Conservation (phyloP, 257 asterid species). For the Penstemon davidsonii region DNA sequence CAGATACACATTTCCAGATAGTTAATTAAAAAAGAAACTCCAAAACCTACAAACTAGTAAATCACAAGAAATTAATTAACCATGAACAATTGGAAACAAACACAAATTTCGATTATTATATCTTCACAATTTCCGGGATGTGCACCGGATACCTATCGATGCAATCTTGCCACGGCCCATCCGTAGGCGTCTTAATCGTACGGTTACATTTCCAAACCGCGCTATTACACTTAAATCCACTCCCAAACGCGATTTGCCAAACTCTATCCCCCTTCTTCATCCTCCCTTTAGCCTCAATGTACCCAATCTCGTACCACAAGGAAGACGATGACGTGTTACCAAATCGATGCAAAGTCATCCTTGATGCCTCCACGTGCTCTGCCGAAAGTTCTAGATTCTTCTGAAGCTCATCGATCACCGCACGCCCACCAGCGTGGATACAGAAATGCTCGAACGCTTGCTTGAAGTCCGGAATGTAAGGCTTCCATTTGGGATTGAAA, state of each 20-base stretch:
- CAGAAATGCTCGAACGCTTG: slow-evolving; percentile 85
- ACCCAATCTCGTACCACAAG: slow-evolving; percentile 72
- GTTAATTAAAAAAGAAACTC: background rate
- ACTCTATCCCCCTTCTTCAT: slow-evolving; percentile 73
- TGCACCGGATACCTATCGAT: slow-evolving; percentile 75
- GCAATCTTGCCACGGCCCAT: slow-evolving; percentile 84
- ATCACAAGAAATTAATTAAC: background rate
- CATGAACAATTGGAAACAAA: background rate
- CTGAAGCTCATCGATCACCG: slow-evolving; percentile 91
- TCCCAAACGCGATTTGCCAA: slow-evolving; percentile 90
- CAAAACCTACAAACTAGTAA: background rate
- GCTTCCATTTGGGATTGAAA: slow-evolving; percentile 81
- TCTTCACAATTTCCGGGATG: slow-evolving; percentile 77
- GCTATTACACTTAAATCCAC: slow-evolving; percentile 85
- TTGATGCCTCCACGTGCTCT: slow-evolving; percentile 90
- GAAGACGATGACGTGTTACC: slow-evolving; percentile 89
- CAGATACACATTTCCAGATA: slow-evolving; percentile 27
- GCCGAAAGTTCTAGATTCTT: slow-evolving; percentile 76
- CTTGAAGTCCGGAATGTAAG: slow-evolving; percentile 84
- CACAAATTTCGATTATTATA: slow-evolving; percentile 30
- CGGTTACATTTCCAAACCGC: slow-evolving; percentile 84
- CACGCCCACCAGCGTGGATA: slow-evolving; percentile 86
- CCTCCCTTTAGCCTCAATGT: slow-evolving; percentile 77
- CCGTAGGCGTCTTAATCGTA: slow-evolving; percentile 50
- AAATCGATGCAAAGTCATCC: slow-evolving; percentile 80